Percentiles rank a stretch among this genome's conserved stretches.
These are phyloP conservation scores for Hemileccinum rubropunctum DNA, from an alignment of 768 basidiomycete species.

Conservation along the genomic window DNA sequence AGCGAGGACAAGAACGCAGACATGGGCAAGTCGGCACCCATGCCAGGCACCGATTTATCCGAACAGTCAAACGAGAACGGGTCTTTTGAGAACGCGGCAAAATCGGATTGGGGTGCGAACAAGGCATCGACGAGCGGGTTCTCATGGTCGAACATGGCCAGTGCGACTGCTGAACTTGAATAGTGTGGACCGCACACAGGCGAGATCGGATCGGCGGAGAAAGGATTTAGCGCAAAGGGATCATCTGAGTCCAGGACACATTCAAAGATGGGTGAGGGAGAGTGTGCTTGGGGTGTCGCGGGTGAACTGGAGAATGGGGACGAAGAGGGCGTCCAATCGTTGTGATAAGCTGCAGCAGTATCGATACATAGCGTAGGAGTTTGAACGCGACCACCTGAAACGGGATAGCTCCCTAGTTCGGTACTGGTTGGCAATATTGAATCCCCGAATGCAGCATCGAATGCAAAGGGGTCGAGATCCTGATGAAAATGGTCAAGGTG, in stretches of 20 bases:
- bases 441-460: constrained; percentile 28
- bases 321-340: constrained; percentile 42
- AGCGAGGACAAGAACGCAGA: constrained; percentile 32
- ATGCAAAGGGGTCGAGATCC: constrained; percentile 31
- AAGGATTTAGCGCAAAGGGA: constrained; percentile 18
- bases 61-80: constrained; percentile 24
- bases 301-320: constrained; percentile 46
- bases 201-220: constrained; percentile 13
- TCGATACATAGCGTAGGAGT: constrained; percentile 40
- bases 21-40: constrained; percentile 29
- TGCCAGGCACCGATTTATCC: constrained; percentile 19
- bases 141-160: constrained; percentile 20
- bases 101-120: constrained; percentile 20
- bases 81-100: constrained; percentile 22
- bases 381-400: constrained; percentile 21
- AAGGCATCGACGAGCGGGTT: constrained; percentile 8
- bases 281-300: constrained; percentile 39
- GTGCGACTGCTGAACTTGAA: constrained; percentile 7
- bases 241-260: constrained; percentile 21
- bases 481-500: constrained; percentile 4
- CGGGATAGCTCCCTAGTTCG: constrained; percentile 22
- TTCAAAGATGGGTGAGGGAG: constrained; percentile 28
- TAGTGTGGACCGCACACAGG: constrained; percentile 18
- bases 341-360: constrained; percentile 29
- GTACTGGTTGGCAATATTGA: constrained; percentile 23